phyloP scores from a whole-genome alignment of 139 green algal species.

The Volvox africanus region DNA sequence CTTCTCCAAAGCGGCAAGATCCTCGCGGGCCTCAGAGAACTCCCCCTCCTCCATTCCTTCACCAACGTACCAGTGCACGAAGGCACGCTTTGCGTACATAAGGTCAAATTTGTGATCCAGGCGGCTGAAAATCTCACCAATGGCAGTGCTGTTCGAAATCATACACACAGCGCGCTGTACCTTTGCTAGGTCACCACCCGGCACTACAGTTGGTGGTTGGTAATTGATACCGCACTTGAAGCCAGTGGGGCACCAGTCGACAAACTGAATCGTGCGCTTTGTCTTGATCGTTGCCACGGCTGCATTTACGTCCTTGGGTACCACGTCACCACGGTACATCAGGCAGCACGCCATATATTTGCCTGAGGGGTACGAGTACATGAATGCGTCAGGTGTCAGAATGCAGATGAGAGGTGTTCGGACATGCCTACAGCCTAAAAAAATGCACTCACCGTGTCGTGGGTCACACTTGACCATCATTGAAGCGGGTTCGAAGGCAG shows the following conservation, averaged over 20 bases:
- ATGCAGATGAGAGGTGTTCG: too few relatives aligned
- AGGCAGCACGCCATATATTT: conserved; percentile 99
- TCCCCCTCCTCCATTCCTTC: conserved; percentile 98
- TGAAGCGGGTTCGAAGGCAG: conserved; percentile 92
- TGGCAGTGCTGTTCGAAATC: conserved; percentile 99
- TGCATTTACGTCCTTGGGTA: conserved; percentile 99
- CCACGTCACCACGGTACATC: conserved; percentile 99
- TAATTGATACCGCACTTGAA: conserved; percentile 99
- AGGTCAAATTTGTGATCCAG: conserved; percentile 99
- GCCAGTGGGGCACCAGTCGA: conserved; percentile 99
- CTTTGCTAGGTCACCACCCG: conserved; percentile 98
- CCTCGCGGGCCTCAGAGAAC: conserved; percentile 93
- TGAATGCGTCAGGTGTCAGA: too few relatives aligned
- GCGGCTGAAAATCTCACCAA: conserved; percentile 97
- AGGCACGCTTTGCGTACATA: conserved; percentile 99
- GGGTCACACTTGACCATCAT: conserved; percentile 99
- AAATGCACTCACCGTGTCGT: conserved; percentile 81
- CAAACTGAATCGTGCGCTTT: conserved; percentile 98
- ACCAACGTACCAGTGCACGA: conserved; percentile 99
- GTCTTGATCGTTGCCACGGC: conserved; percentile 98
- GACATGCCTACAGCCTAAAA: too few relatives aligned
- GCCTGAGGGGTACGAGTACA: too few relatives aligned
- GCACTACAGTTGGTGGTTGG: conserved; percentile 98
- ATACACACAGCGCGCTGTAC: conserved; percentile 99
- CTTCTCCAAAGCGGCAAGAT: conserved; percentile 98